Percentiles rank a stretch among this genome's conserved stretches.
phyloP scores from a whole-genome alignment of 176 grass and related monocot species.

The Chrysopogon serrulatus region DNA sequence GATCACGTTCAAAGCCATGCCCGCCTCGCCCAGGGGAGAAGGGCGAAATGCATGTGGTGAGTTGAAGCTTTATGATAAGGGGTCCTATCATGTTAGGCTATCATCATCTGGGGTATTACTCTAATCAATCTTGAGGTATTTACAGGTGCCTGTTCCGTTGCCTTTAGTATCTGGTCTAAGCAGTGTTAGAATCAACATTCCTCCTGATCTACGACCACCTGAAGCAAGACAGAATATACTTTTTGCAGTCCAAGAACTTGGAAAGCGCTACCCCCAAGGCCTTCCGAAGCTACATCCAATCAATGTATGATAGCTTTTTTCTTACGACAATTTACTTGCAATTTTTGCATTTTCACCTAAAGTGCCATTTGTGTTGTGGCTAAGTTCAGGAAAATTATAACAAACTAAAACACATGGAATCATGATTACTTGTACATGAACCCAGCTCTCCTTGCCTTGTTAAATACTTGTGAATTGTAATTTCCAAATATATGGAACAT shows the following conservation, averaged over 20 bases:
- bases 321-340: background rate
- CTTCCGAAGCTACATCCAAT: constrained; percentile 91
- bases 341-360: constrained; percentile 3
- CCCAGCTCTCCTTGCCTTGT: background rate
- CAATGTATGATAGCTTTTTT: constrained; percentile 42
- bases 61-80: constrained; percentile 42
- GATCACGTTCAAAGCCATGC: constrained; percentile 67
- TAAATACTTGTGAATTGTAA: background rate
- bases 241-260: constrained; percentile 91
- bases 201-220: constrained; percentile 77
- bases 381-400: background rate
- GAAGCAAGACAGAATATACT: constrained; percentile 98
- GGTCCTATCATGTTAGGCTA: constrained; percentile 24
- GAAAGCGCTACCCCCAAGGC: constrained; percentile 88
- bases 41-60: constrained; percentile 98
- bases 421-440: background rate
- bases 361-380: background rate
- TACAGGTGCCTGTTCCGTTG: constrained; percentile 92
- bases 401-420: background rate
- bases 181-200: constrained; percentile 94
- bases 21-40: constrained; percentile 76
- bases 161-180: constrained; percentile 75
- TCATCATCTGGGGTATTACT: constrained; percentile 3
- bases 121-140: constrained; percentile 16
- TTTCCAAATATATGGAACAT: background rate